Percentiles rank a stretch among this genome's conserved stretches.
Evolutionary conservation across 2,329 filamentous ascomycete species (phyloP).

Genomic region (Cladosporium sp.): DNA sequence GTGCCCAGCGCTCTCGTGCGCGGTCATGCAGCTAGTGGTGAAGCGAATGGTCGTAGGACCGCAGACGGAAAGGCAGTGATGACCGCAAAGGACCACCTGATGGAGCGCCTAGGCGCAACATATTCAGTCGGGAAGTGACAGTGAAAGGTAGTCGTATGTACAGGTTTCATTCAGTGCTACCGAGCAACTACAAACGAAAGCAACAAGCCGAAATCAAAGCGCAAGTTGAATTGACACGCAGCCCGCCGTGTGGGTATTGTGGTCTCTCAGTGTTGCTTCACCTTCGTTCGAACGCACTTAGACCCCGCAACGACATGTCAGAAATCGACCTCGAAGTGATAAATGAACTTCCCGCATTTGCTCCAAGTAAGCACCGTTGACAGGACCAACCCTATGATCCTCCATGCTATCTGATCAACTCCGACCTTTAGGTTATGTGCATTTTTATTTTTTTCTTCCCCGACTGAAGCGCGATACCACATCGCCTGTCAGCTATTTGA

Average conservation of each 20-base stretch:
- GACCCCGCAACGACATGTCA: neutral
- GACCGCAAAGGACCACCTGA: slow-evolving; percentile 61
- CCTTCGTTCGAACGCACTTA: neutral
- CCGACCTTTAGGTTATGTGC: neutral
- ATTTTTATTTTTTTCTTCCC: neutral
- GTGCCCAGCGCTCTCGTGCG: slow-evolving; percentile 56
- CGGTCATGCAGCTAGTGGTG: slow-evolving; percentile 34
- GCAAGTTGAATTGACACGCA: slow-evolving; percentile 3
- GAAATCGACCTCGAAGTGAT: neutral
- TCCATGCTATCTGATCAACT: neutral
- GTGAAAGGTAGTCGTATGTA: neutral
- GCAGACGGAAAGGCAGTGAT: slow-evolving; percentile 47
- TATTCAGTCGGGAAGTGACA: slow-evolving; percentile 46
- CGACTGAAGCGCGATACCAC: neutral
- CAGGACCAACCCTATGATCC: neutral
- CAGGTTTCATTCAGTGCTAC: neutral
- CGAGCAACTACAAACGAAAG: neutral
- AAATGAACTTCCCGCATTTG: neutral
- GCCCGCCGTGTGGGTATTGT: slow-evolving; percentile 9
- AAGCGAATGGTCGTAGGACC: slow-evolving; percentile 30
- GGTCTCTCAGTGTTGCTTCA: neutral
- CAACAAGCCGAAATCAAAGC: neutral
- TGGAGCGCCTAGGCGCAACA: slow-evolving; percentile 57
- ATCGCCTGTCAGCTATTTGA: neutral
- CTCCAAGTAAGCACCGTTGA: neutral